Percentiles rank a stretch among this genome's conserved stretches.
These are phyloP conservation scores for Botrytis cinerea DNA, from an alignment of 2,329 filamentous ascomycete species.

Conservation along the genomic window DNA sequence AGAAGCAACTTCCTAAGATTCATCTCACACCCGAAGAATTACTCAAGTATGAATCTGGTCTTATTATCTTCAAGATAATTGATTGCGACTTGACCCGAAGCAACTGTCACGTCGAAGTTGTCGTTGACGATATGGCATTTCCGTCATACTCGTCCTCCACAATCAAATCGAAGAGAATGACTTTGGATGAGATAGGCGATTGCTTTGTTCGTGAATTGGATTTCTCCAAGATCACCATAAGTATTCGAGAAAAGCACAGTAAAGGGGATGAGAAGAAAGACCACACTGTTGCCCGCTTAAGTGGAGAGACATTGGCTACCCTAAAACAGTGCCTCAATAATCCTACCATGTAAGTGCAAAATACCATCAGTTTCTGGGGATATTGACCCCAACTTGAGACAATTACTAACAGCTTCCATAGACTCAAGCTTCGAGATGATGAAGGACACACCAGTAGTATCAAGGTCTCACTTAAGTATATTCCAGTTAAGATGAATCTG, in stretches of 20 bases:
- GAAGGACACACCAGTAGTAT: conserved; percentile 76
- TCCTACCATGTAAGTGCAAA: conserved; percentile 23
- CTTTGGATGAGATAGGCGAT: conserved; percentile 91
- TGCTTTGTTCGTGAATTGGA: conserved; percentile 97
- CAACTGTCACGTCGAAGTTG: conserved; percentile 77
- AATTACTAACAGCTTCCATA: conserved; percentile 76
- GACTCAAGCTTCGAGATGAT: conserved; percentile 75
- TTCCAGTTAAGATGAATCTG: conserved; percentile 90
- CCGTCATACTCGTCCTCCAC: conserved; percentile 82
- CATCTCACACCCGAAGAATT: conserved; percentile 78
- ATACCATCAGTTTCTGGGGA: conserved; percentile 50
- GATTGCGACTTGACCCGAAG: conserved; percentile 80
- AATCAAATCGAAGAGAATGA: conserved; percentile 66
- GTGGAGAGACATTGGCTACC: conserved; percentile 82
- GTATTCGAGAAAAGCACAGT: conserved; percentile 78
- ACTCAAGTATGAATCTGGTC: conserved; percentile 81
- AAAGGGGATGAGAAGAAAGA: conserved; percentile 69
- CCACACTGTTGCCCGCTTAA: conserved; percentile 76
- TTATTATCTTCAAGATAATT: conserved; percentile 92
- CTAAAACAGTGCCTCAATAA: conserved; percentile 73
- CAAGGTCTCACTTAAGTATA: conserved; percentile 90
- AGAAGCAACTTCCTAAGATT: conserved; percentile 70
- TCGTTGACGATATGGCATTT: conserved; percentile 94
- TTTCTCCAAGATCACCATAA: conserved; percentile 87
- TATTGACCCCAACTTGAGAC: conserved; percentile 28